Evolutionary conservation across 2,329 filamentous ascomycete species (phyloP), one percentile per base, ranked within the genome.

Genomic region (Ophiostoma perfectum): DNA sequence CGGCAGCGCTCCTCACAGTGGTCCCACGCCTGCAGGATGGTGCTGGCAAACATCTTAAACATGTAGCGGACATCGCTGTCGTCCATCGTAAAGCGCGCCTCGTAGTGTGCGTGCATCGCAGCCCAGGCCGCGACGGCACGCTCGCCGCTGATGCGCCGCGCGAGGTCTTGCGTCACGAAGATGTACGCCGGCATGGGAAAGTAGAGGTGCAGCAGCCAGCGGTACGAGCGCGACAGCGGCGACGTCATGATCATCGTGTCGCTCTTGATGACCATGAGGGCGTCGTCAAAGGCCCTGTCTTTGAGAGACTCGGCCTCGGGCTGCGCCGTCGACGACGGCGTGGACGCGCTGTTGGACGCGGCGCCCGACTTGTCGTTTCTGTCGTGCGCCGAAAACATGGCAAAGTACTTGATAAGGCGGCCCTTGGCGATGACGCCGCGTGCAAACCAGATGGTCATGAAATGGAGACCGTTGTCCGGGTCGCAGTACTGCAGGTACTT

Each of bases 371-470:
- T 64, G 6, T 45, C 39, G 18, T 14, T 12, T 16, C 44, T 14
- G 39, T 42, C 44, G 16, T 42, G 49, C 70, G 36, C 73, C 72
- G 60, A 45, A 4, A 64, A 75, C 75, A 36, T 68, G 4, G 62
- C 58, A 68, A 83, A 81, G 68, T 83, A 76, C 65, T 86, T 81
- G 65, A 87, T 68, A 0, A 89, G 79, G 1, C 78, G 80, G 63
- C 70, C 75, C 72, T 81, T 85, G 0, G 84, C 81, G 3, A 89
- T 68, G 5, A 78, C 76, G 0, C 72, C 75, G 11, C 84, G 72
- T 1, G 77, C 73, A 0, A 73, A 77, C 77, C 79, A 79, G 0
- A 79, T 72, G 0, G 79, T 77, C 73, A 81, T 77, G 66, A 75
- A 78, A n/a, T 82, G 80, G 0, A 81, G 68, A 0, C 79, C 76